Evolutionary conservation across 1,284 basidiomycete genomes (phyloP).

Genomic region (Dichomitus squalens): DNA sequence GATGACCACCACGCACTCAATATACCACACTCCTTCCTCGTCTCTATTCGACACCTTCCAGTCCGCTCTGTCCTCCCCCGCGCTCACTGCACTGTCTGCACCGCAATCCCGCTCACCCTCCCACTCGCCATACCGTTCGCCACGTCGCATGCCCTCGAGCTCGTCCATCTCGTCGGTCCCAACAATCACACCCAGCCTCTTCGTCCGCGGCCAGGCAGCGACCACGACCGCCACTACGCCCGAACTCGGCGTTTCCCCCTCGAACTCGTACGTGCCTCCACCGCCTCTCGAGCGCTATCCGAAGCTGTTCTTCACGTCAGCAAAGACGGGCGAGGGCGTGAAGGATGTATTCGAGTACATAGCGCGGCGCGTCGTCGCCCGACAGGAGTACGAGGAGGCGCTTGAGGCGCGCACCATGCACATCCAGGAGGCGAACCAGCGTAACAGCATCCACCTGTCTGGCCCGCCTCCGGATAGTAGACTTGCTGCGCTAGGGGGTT

Average conservation of each 20-base stretch:
- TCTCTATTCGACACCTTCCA: conserved; percentile 56
- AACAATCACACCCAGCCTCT: conserved; percentile 66
- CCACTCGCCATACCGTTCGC: conserved; percentile 25
- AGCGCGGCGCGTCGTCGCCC: conserved; percentile 54
- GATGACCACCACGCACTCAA: conserved; percentile 54
- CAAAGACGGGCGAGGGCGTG: conserved; percentile 75
- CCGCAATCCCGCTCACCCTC: conserved; percentile 32
- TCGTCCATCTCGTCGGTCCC: conserved; percentile 53
- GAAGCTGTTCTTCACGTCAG: conserved; percentile 70
- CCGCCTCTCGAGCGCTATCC: conserved; percentile 51
- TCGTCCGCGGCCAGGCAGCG: conserved; percentile 40
- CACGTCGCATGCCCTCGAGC: conserved; percentile 42
- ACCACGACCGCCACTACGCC: conserved; percentile 26
- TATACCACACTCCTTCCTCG: conserved; percentile 75
- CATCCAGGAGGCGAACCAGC: conserved; percentile 22
- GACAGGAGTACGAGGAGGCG: conserved; percentile 66
- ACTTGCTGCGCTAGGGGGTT: neutral
- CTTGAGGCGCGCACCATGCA: conserved; percentile 36
- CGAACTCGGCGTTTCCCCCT: conserved; percentile 24
- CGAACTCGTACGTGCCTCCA: conserved; percentile 23
- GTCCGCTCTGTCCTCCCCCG: conserved; percentile 62
- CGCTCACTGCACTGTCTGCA: conserved; percentile 36
- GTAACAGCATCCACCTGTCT: neutral
- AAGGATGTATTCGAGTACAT: conserved; percentile 71
- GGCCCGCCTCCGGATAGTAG: neutral